phyloP scores from a whole-genome alignment of 257 asterid genomes.

The Salvia rosmarinus region DNA sequence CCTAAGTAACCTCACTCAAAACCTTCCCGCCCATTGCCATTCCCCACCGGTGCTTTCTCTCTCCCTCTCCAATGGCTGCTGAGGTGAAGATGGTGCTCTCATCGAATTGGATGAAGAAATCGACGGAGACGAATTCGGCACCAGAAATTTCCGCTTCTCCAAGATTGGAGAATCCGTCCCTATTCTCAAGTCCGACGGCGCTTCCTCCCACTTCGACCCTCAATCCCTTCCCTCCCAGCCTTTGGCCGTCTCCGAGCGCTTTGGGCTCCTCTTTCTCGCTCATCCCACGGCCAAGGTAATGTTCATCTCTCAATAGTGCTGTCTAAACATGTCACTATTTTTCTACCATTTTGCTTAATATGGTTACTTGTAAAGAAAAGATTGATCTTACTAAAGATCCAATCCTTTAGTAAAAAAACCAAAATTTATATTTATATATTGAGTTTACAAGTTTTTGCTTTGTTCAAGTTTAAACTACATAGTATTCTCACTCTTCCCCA shows the following conservation, averaged over 20 bases:
- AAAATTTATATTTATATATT: too few relatives aligned
- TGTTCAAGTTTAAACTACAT: too few relatives aligned
- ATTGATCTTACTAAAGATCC: too few relatives aligned
- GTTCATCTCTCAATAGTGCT: background rate
- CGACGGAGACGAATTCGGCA: constrained; percentile 59
- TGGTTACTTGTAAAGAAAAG: too few relatives aligned
- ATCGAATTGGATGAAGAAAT: constrained; percentile 62
- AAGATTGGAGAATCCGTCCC: constrained; percentile 68
- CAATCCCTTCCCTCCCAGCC: constrained; percentile 65
- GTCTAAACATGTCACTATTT: too few relatives aligned
- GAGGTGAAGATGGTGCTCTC: constrained; percentile 25
- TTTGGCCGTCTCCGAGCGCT: constrained; percentile 72
- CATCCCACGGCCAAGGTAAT: constrained; percentile 71
- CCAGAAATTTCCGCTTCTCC: constrained; percentile 66
- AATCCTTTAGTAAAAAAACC: too few relatives aligned
- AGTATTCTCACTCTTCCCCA: too few relatives aligned
- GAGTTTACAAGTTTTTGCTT: too few relatives aligned
- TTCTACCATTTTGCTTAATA: too few relatives aligned
- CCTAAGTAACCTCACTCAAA: constrained; percentile 2
- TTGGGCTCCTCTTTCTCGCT: constrained; percentile 73
- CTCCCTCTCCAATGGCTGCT: constrained; percentile 34
- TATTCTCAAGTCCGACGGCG: constrained; percentile 38
- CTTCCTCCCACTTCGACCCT: constrained; percentile 49
- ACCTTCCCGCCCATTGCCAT: constrained; percentile 31
- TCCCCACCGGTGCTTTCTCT: background rate